Evolutionary conservation across 2,329 filamentous ascomycete genomes (phyloP), one percentile per base, ranked within the genome.

Genomic region (Beauveria bassiana): DNA sequence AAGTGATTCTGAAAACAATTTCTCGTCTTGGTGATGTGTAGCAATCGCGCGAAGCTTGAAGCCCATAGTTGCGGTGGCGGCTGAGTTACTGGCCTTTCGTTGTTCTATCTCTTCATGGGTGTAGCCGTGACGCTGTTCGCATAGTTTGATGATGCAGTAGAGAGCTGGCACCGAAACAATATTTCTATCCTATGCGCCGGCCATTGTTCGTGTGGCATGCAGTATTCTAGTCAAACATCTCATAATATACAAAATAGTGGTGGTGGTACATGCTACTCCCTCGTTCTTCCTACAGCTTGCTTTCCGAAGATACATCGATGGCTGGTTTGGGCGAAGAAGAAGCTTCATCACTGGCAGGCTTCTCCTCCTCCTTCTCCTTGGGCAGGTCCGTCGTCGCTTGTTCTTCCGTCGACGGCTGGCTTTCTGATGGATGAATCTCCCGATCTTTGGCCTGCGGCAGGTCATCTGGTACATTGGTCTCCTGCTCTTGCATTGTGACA

Each of bases 1-100:
- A 76, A 74, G 72, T 75, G 73, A 74, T 73, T 73, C 46, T 56
- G 53, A 63, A 61, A 61, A 28, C 53, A 1, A 7, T 52, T 34
- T 12, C 4, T 5, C 18, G 8, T 40, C 14, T 16, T 14, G 14
- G 34, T 38, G 12, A 38, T 16, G 34, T 16, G 14, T 38, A 38
- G 34, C 12, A 38, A 16, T 38, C 14, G 34, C 2, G 34, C 34
- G 34, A 16, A 16, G 12, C 12, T 38, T 38, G 31, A 5, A 34
- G 31, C 12, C 12, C 34, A 5, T 6, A 2, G 5, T 5, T 34
- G 34, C 34, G 5, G 14, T 38, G 12, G 1, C 34, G 12, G 12
- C 12, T 14, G 34, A 14, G 34, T 5, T 16, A 16, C 14, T 38
- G 5, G 34, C 34, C 5, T 16, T 38, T 6, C 0, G 34, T 38